These are phyloP conservation scores for Botrytis paeoniae DNA, from an alignment of 2,329 filamentous ascomycete genomes.

Conservation along the genomic window DNA sequence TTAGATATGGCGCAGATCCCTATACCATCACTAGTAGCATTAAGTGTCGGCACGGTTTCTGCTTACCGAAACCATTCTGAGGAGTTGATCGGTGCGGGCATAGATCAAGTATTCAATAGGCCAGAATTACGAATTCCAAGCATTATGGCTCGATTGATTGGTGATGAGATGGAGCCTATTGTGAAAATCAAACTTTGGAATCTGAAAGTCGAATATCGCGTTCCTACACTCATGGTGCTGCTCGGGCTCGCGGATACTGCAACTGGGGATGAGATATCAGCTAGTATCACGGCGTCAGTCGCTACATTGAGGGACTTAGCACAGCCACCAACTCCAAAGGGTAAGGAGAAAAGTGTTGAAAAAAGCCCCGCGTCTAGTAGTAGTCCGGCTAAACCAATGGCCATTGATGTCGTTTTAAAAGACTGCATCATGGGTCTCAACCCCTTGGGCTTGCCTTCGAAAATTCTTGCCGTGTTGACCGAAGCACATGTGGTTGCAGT, in stretches of 20 bases:
- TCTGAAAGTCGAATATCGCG: conserved; percentile 81
- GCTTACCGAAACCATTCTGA: conserved; percentile 65
- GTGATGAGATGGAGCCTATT: conserved; percentile 89
- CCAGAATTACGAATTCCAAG: conserved; percentile 52
- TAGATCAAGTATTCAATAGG: conserved; percentile 33
- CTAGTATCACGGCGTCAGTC: conserved; percentile 74
- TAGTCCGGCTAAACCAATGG: conserved; percentile 53
- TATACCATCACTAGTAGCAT: conserved; percentile 75
- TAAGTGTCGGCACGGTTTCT: conserved; percentile 64
- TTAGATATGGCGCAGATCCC: conserved; percentile 78
- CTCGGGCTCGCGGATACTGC: conserved; percentile 66
- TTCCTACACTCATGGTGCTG: conserved; percentile 77
- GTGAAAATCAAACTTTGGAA: conserved; percentile 86
- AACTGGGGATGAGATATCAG: conserved; percentile 69
- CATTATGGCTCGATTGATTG: conserved; percentile 84
- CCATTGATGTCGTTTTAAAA: conserved; percentile 70
- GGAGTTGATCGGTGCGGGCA: conserved; percentile 62
- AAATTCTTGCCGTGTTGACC: conserved; percentile 73
- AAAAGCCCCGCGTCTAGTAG: conserved; percentile 11
- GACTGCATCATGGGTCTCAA: conserved; percentile 85
- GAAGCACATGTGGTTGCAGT: conserved; percentile 70
- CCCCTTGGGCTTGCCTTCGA: conserved; percentile 71
- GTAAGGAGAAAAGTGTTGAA: conserved; percentile 18
- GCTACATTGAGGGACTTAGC: conserved; percentile 69
- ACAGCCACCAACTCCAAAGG: conserved; percentile 42